Percentiles rank a stretch among this genome's conserved stretches.
phyloP scores from a whole-genome alignment of 2,329 filamentous ascomycete genomes.

The Hypoxylon sp. region DNA sequence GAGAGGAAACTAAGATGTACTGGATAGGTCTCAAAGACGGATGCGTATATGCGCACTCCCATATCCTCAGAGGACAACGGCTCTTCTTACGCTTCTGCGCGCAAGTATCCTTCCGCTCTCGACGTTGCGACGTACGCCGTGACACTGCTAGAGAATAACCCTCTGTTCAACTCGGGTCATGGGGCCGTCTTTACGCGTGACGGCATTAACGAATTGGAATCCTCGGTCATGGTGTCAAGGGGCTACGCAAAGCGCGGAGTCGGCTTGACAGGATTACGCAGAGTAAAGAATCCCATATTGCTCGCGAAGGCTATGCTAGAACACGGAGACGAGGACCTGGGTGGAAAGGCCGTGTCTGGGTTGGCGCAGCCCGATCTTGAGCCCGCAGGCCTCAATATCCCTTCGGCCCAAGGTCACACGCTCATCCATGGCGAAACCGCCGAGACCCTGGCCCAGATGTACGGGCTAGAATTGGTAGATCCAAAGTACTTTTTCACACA shows the following conservation, averaged over 20 bases:
- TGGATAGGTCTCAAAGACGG: conserved; percentile 58
- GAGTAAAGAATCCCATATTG: conserved; percentile 83
- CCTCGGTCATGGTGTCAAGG: conserved; percentile 85
- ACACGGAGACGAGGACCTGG: conserved; percentile 72
- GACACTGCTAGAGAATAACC: conserved; percentile 79
- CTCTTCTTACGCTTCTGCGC: conserved; percentile 16
- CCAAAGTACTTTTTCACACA: conserved; percentile 83
- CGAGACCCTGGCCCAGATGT: conserved; percentile 75
- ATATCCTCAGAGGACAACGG: conserved; percentile 16
- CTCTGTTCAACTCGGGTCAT: conserved; percentile 85
- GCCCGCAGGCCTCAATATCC: conserved; percentile 56
- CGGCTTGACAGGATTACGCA: conserved; percentile 78
- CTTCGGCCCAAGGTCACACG: conserved; percentile 75
- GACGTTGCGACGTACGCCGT: conserved; percentile 83
- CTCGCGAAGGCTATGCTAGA: conserved; percentile 80
- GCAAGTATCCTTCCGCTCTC: conserved; percentile 69
- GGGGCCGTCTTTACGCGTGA: conserved; percentile 89
- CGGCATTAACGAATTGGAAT: conserved; percentile 88
- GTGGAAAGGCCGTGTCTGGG: conserved; percentile 38
- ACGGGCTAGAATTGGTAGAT: conserved; percentile 78
- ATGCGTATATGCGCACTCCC: conserved; percentile 61
- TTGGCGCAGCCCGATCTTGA: conserved; percentile 17
- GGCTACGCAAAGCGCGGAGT: conserved; percentile 81
- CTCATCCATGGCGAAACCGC: conserved; percentile 77
- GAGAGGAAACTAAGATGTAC: conserved; percentile 42